Evolutionary conservation across 768 basidiomycete species (phyloP).

Genomic region (Phanerochaete sordida): DNA sequence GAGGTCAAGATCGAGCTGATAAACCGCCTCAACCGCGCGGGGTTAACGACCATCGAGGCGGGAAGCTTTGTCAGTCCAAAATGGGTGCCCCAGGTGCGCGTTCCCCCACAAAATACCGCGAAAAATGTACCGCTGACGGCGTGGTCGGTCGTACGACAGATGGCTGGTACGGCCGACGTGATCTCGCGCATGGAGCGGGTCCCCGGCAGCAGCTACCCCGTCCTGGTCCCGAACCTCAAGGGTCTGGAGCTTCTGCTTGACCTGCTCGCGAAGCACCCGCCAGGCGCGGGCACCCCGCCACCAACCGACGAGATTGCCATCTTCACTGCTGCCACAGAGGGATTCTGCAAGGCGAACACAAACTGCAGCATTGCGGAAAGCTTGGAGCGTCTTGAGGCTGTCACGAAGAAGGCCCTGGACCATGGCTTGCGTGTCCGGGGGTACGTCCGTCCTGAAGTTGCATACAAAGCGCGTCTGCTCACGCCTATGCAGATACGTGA

Average conservation of each 20-base stretch:
- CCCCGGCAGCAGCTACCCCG: constrained; percentile 64
- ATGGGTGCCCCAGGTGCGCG: constrained; percentile 85
- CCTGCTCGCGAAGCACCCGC: constrained; percentile 40
- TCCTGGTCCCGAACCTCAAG: constrained; percentile 77
- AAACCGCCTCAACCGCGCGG: constrained; percentile 65
- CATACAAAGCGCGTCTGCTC: neutral
- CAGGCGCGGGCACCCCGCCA: constrained; percentile 34
- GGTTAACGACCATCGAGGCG: constrained; percentile 68
- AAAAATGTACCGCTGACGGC: neutral
- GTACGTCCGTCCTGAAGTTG: constrained; percentile 60
- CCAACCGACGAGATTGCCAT: constrained; percentile 83
- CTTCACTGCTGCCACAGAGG: constrained; percentile 86
- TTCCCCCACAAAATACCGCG: neutral
- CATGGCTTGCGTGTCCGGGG: constrained; percentile 58
- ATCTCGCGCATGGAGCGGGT: constrained; percentile 52
- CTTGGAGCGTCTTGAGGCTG: constrained; percentile 55
- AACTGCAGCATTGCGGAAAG: constrained; percentile 74
- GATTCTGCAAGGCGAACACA: constrained; percentile 82
- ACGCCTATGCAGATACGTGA: constrained; percentile 66
- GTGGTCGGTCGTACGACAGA: constrained; percentile 39
- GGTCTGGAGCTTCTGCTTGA: constrained; percentile 68
- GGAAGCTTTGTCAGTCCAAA: constrained; percentile 93
- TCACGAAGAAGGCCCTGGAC: constrained; percentile 57
- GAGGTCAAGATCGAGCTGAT: constrained; percentile 79
- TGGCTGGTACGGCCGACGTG: constrained; percentile 83